These are phyloP conservation scores for Phytopythium ostracodes DNA, from an alignment of 352 stramenopile genomes.

Conservation along the genomic window DNA sequence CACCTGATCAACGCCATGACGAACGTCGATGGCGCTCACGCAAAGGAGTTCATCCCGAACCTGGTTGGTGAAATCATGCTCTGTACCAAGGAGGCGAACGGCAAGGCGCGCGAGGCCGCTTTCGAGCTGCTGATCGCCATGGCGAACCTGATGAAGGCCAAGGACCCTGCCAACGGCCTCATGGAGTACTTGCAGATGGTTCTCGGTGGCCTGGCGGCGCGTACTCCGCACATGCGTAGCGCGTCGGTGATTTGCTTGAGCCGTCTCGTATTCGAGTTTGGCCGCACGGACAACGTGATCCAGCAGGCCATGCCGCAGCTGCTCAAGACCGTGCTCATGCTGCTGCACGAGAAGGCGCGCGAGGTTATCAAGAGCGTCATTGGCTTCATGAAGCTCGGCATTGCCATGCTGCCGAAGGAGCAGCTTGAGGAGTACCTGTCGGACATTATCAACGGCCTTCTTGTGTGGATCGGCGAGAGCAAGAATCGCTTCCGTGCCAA, in stretches of 20 bases:
- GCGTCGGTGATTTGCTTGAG: slow-evolving; percentile 93
- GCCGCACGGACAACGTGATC: slow-evolving; percentile 61
- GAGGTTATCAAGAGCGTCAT: slow-evolving; percentile 97
- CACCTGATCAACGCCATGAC: slow-evolving; percentile 73
- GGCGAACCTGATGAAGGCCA: slow-evolving; percentile 61
- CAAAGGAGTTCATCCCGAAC: slow-evolving; percentile 83
- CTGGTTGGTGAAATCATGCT: slow-evolving; percentile 95
- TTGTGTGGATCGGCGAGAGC: slow-evolving; percentile 93
- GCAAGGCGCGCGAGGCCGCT: slow-evolving; percentile 87
- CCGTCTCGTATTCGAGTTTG: slow-evolving; percentile 95
- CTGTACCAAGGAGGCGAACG: slow-evolving; percentile 97
- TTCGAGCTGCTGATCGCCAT: slow-evolving; percentile 86
- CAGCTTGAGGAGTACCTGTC: slow-evolving; percentile 89
- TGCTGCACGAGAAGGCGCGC: slow-evolving; percentile 91
- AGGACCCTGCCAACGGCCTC: slow-evolving; percentile 69
- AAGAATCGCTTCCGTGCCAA: slow-evolving; percentile 95
- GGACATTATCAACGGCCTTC: slow-evolving; percentile 89
- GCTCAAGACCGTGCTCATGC: slow-evolving; percentile 91
- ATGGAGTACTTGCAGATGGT: slow-evolving; percentile 92
- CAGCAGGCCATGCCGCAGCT: slow-evolving; percentile 81
- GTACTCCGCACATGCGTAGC: slow-evolving; percentile 95
- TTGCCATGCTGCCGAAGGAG: slow-evolving; percentile 88
- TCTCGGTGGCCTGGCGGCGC: slow-evolving; percentile 88
- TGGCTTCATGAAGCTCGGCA: slow-evolving; percentile 94
- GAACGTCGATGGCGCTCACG: slow-evolving; percentile 47